A percentile compares a stretch with the other conserved stretches of the same genome.
phyloP scores from a whole-genome alignment of 2,329 filamentous ascomycete genomes.

The Pseudocercospora vitis region DNA sequence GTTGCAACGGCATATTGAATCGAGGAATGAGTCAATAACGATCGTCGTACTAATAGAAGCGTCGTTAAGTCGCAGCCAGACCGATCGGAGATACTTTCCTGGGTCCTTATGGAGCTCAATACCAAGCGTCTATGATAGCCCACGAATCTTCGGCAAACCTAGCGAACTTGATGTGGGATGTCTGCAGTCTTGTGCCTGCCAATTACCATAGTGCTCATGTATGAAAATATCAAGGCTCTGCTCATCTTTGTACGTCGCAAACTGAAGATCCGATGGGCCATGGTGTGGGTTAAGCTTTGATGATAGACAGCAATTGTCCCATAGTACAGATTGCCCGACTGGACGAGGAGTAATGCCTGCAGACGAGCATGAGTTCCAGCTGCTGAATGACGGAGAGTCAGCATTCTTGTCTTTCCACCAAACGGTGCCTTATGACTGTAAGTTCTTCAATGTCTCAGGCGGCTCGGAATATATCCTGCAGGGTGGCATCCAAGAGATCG shows the following conservation, averaged over 20 bases:
- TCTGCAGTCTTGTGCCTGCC: slow-evolving; percentile 40
- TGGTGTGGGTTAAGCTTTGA: slow-evolving; percentile 47
- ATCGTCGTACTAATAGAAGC: too few relatives aligned
- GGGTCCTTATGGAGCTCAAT: slow-evolving; percentile 23
- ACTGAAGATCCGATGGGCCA: slow-evolving; percentile 44
- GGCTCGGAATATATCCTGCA: slow-evolving; percentile 25
- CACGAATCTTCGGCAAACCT: slow-evolving; percentile 34
- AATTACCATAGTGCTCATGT: slow-evolving; percentile 48
- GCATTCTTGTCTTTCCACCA: background rate
- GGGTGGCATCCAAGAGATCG: slow-evolving; percentile 30
- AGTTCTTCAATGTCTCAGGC: background rate
- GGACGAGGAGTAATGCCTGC: slow-evolving; percentile 16
- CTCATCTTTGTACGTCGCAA: slow-evolving; percentile 48
- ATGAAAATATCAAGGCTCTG: slow-evolving; percentile 45
- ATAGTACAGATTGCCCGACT: slow-evolving; percentile 45
- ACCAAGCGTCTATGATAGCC: slow-evolving; percentile 20
- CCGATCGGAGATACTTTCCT: slow-evolving; percentile 29
- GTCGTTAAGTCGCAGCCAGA: too few relatives aligned
- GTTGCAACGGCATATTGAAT: too few relatives aligned
- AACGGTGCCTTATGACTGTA: background rate
- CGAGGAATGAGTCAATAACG: too few relatives aligned
- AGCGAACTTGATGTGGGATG: slow-evolving; percentile 38
- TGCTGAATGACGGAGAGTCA: slow-evolving; percentile 1
- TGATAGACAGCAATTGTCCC: slow-evolving; percentile 48
- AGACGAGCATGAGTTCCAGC: slow-evolving; percentile 4